These are phyloP conservation scores for Lichtheimia hyalospora DNA, from an alignment of 371 early-diverging fungal species.

Conservation along the genomic window DNA sequence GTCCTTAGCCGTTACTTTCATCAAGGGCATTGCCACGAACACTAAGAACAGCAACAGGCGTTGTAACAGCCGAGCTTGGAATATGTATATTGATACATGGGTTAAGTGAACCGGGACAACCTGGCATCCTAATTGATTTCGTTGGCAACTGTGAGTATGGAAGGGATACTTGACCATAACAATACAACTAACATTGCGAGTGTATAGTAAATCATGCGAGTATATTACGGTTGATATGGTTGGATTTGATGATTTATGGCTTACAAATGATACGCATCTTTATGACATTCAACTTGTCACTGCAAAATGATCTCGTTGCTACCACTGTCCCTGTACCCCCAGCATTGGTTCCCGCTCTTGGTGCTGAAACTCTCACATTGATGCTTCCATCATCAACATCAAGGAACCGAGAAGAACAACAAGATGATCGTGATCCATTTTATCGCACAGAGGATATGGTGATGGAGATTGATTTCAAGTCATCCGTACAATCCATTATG, in stretches of 20 bases:
- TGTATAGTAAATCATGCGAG: constrained; percentile 32
- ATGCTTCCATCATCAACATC: constrained; percentile 28
- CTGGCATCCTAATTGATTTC: constrained; percentile 49
- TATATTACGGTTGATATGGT: constrained; percentile 22
- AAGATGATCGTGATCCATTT: constrained; percentile 22
- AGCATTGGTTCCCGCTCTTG: constrained; percentile 27
- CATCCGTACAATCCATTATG: constrained; percentile 28
- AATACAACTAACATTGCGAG: neutral
- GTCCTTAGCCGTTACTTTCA: constrained; percentile 21
- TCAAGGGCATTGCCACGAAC: constrained; percentile 30
- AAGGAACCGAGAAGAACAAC: constrained; percentile 7
- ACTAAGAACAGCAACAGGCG: constrained; percentile 32
- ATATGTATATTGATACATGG: constrained; percentile 35
- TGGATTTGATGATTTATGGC: constrained; percentile 34
- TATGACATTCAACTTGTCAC: constrained; percentile 38
- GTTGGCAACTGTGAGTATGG: constrained; percentile 38
- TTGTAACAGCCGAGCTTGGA: constrained; percentile 26
- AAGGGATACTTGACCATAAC: neutral
- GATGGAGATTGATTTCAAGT: constrained; percentile 34
- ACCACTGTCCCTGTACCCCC: constrained; percentile 26
- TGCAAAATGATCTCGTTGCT: constrained; percentile 28
- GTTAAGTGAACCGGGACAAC: constrained; percentile 35
- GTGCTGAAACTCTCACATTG: constrained; percentile 29
- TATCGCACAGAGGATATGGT: constrained; percentile 33
- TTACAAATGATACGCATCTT: constrained; percentile 39